Conservation (phyloP, 345 rosid genomes). For the Hevea brasiliensis region DNA sequence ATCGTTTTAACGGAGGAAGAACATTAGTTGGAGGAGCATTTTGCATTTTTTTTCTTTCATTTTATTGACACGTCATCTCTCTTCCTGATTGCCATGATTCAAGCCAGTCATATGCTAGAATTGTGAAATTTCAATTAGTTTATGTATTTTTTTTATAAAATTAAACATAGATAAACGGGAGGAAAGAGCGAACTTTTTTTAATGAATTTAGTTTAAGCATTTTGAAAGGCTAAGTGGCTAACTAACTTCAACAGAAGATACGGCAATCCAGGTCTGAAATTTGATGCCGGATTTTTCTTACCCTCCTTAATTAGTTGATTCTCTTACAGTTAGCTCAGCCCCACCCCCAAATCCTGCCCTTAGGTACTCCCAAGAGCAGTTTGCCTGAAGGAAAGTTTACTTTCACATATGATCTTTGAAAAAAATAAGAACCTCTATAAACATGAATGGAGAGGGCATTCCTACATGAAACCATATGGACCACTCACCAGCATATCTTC, state of each 20-base stretch:
- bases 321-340: no score
- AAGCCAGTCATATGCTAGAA: no score
- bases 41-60: no score
- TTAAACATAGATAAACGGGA: not conserved
- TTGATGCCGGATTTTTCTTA: not conserved
- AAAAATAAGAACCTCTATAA: not conserved
- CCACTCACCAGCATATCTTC: constrained; percentile 63
- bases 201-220: not conserved
- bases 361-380: no score
- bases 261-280: not conserved
- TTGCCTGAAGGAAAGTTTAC: not conserved
- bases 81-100: no score
- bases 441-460: not conserved
- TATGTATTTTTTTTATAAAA: no score
- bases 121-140: no score
- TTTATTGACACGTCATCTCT: no score
- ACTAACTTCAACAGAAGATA: not conserved
- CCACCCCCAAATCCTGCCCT: no score
- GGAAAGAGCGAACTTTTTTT: not conserved
- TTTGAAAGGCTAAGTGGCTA: not conserved
- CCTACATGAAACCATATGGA: not conserved
- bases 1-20: no score
- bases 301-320: no score
- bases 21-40: no score
- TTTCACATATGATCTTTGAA: not conserved